A percentile compares a stretch with the other conserved stretches of the same genome.
Conservation (phyloP, 148 eudicot genomes). For the Heliamphora exappendiculata region DNA sequence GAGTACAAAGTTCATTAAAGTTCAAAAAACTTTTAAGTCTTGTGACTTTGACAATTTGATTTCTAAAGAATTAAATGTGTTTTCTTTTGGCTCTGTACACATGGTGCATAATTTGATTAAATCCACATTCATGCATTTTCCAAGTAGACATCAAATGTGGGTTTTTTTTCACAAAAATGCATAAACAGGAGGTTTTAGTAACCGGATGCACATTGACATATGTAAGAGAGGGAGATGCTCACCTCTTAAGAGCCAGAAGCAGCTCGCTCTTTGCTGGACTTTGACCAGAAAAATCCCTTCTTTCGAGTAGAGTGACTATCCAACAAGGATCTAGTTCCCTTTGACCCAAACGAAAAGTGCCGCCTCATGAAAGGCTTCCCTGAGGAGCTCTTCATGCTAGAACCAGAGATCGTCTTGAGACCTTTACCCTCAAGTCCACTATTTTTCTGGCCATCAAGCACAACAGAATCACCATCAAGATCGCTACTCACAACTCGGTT, state of each 20-base stretch:
- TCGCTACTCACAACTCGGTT: conserved; percentile 45
- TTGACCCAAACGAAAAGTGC: conserved; percentile 81
- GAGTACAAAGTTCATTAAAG: too few species aligned
- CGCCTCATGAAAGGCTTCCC: conserved; percentile 74
- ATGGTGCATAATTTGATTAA: too few species aligned
- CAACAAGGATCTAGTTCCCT: conserved; percentile 33
- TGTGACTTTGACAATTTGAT: too few species aligned
- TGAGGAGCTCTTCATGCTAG: conserved; percentile 56
- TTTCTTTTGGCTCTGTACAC: too few species aligned
- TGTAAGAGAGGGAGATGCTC: background rate
- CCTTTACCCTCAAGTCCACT: conserved; percentile 34
- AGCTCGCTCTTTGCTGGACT: conserved; percentile 63
- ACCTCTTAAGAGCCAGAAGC: conserved; percentile 5
- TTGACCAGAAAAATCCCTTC: conserved; percentile 83
- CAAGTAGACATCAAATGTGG: too few species aligned
- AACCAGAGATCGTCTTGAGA: conserved; percentile 49
- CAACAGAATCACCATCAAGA: conserved; percentile 23
- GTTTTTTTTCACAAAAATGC: too few species aligned
- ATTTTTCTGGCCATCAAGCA: conserved; percentile 48
- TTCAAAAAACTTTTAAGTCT: too few species aligned
- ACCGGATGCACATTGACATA: background rate
- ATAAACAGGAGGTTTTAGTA: too few species aligned
- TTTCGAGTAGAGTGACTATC: conserved; percentile 40
- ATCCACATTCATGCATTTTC: too few species aligned
- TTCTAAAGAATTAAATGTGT: too few species aligned